These are phyloP conservation scores for Phytophthora gonapodyides DNA, from an alignment of 352 stramenopile species.

Conservation along the genomic window DNA sequence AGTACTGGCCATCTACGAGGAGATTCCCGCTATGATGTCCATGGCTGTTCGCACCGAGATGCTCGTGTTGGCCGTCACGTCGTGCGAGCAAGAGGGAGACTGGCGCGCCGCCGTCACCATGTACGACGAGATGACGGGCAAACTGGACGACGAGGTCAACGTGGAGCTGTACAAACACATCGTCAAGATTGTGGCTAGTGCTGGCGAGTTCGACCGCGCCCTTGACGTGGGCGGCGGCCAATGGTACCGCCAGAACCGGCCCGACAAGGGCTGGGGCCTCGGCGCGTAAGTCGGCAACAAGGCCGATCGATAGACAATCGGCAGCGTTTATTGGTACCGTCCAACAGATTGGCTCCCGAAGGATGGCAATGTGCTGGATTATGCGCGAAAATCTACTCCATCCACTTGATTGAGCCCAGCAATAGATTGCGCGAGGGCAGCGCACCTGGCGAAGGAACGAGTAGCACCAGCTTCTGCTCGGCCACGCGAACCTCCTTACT, in stretches of 20 bases:
- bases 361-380: not conserved
- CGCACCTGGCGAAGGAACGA: slow-evolving; percentile 81
- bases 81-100: slow-evolving; percentile 66
- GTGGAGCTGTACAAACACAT: slow-evolving; percentile 81
- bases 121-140: slow-evolving; percentile 72
- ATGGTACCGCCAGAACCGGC: slow-evolving; percentile 85
- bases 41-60: slow-evolving; percentile 62
- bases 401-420: slow-evolving; percentile 86
- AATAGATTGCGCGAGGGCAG: slow-evolving; percentile 81
- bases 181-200: slow-evolving; percentile 81
- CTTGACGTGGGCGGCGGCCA: slow-evolving; percentile 84
- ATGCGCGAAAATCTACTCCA: slow-evolving; percentile 52
- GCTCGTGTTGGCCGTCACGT: slow-evolving; percentile 52
- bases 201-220: slow-evolving; percentile 83
- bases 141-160: slow-evolving; percentile 62
- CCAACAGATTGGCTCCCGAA: not conserved
- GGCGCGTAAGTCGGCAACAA: not conserved
- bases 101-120: slow-evolving; percentile 77
- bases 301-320: slow-evolving; percentile 1
- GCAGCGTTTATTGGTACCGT: not conserved
- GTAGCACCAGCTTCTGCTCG: slow-evolving; percentile 80
- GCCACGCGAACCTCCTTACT: slow-evolving; percentile 81
- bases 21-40: slow-evolving; percentile 47
- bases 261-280: slow-evolving; percentile 66
- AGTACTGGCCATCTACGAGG: slow-evolving; percentile 64